Evolutionary conservation across 208 protist species (phyloP), one percentile per base, ranked within the genome.

Genomic region (Angomonas deanei): DNA sequence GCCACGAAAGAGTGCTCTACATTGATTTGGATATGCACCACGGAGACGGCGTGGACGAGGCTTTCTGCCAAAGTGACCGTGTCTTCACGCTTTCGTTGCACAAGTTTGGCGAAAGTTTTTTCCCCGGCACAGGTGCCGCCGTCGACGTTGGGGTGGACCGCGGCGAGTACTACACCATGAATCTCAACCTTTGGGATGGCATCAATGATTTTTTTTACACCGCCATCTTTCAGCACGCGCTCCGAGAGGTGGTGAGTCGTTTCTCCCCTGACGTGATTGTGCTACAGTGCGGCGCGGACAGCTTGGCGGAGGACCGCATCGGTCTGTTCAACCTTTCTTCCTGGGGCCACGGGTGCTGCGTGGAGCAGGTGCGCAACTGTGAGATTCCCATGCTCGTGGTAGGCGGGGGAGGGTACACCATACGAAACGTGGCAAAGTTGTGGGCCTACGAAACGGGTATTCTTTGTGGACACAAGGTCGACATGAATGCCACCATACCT

Each of bases 11-110:
- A 56, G 98, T 99, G 26, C 74, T 99, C 24, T 99, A 99, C 77
- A 96, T 99, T 46, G 99, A 99, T 78, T 98, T 99, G 63, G 99
- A 99, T 78, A 97, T 99, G 78, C 99, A 99, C 84, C 99, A 99
- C 76, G 99, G 99, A 49, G 99, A 99, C 75, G 99, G 99, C 49
- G 98, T 99, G 21, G 97, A 99, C 72, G 98, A 99, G 79, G 99
- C 99, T 5, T 99, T 99, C 74, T 99, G 99, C 78, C 88, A 91
- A 24, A 99, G 97, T 47, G 94, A 99, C 65, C 82, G 98, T 38
- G 99, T 99, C 30, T 98, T 99, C 80, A 99, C 98, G 8, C 86
- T 99, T 15, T 99, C 98, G 21, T 99, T 99, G 74, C 99, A 99
- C 86, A 99, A 99, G 74, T 99, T 96, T 76, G 95, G 92, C 30